phyloP scores from a whole-genome alignment of 179 eudicot genomes.

The Sideroxylon spinosum region DNA sequence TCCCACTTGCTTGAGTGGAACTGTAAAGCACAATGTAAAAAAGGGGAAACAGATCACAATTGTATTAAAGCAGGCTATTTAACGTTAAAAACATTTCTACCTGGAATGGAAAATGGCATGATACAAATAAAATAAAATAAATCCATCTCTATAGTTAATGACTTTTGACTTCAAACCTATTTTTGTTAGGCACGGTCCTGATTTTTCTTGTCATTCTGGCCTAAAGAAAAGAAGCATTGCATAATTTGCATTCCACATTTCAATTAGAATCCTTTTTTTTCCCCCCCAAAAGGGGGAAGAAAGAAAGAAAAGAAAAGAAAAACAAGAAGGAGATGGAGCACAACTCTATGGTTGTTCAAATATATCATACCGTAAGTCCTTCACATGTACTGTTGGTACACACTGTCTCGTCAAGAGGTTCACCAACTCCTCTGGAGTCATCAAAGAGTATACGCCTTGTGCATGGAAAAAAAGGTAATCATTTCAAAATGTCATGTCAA shows the following conservation, averaged over 20 bases:
- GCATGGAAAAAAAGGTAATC: not conserved
- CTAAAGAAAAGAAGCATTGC: not conserved
- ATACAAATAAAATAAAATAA: too few relatives aligned
- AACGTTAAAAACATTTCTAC: too few relatives aligned
- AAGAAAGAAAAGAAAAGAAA: too few relatives aligned
- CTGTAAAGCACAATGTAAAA: too few relatives aligned
- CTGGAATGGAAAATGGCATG: too few relatives aligned
- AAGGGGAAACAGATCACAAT: too few relatives aligned
- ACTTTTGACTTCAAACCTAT: too few relatives aligned
- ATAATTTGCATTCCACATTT: not conserved
- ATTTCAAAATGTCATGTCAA: conserved; percentile 9
- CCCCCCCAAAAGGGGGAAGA: too few relatives aligned
- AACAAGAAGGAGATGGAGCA: too few relatives aligned
- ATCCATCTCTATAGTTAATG: too few relatives aligned
- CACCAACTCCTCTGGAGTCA: conserved; percentile 71
- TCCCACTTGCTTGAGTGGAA: too few relatives aligned
- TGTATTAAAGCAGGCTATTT: too few relatives aligned
- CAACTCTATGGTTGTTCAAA: not conserved
- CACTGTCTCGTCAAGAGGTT: conserved; percentile 64
- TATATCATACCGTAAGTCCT: conserved; percentile 72
- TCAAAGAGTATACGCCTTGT: conserved; percentile 57
- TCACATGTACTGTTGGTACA: conserved; percentile 51
- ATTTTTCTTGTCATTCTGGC: not conserved
- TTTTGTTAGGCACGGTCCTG: not conserved
- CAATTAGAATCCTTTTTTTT: not conserved